phyloP scores from a whole-genome alignment of 768 basidiomycete species.

The Leccinum uliginosum region DNA sequence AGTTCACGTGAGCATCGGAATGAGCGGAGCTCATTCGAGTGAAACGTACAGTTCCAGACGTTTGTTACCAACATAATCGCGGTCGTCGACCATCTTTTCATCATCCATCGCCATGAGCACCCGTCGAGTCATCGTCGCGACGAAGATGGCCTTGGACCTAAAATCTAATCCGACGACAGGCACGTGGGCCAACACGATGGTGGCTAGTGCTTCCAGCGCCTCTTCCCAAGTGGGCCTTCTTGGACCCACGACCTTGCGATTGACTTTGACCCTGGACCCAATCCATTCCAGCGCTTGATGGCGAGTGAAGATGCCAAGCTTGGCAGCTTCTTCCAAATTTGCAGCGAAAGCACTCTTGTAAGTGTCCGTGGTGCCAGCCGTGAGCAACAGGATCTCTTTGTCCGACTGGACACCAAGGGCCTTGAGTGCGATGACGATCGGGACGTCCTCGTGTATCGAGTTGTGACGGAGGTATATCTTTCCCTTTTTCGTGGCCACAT shows the following conservation, averaged over 20 bases:
- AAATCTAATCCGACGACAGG: conserved; percentile 88
- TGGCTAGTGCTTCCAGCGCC: conserved; percentile 93
- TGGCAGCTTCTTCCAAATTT: conserved; percentile 92
- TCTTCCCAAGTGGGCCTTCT: conserved; percentile 89
- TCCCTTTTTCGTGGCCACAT: conserved; percentile 91
- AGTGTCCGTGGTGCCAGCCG: conserved; percentile 85
- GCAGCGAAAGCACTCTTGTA: conserved; percentile 85
- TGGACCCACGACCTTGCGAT: conserved; percentile 75
- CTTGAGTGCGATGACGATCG: conserved; percentile 93
- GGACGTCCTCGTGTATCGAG: conserved; percentile 94
- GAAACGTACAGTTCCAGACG: conserved; percentile 86
- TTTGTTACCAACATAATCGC: conserved; percentile 99
- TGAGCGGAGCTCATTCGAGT: conserved; percentile 1
- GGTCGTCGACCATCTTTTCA: conserved; percentile 95
- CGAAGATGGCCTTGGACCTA: conserved; percentile 90
- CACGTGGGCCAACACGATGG: conserved; percentile 95
- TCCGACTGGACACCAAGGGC: conserved; percentile 96
- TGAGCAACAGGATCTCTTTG: conserved; percentile 93
- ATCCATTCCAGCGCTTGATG: conserved; percentile 96
- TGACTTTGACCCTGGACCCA: conserved; percentile 87
- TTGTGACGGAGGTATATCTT: conserved; percentile 97
- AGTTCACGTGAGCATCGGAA: conserved; percentile 9
- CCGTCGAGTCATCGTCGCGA: conserved; percentile 94
- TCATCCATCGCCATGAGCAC: conserved; percentile 97
- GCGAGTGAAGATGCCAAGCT: conserved; percentile 84